Percentiles rank a stretch among this genome's conserved stretches.
These are phyloP conservation scores for Beauveria sp. DNA, from an alignment of 2,329 filamentous ascomycete genomes.

Conservation along the genomic window DNA sequence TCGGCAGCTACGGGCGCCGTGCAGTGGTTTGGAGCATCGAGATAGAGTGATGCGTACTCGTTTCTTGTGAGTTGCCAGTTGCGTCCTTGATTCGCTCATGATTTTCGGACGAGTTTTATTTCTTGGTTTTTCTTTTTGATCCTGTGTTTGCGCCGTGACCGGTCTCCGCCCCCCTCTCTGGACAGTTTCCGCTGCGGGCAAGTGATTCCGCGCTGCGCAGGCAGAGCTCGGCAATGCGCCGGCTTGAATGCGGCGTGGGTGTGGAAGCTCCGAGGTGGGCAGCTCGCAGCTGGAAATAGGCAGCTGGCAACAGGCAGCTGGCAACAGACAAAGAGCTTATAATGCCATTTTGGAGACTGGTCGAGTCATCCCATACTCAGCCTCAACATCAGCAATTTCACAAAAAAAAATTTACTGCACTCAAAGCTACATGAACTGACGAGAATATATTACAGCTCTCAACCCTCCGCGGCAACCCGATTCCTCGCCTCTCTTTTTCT, in stretches of 20 bases:
- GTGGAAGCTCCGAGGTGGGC: constrained; percentile 6
- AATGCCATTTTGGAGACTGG: no score
- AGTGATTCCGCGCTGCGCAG: background rate
- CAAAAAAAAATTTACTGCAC: no score
- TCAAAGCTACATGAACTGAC: no score
- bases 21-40: background rate
- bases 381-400: no score
- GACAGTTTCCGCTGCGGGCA: background rate
- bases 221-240: constrained; percentile 10
- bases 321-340: no score
- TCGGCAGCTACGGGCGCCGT: background rate
- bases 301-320: no score
- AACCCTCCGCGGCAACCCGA: no score
- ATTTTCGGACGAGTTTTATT: background rate
- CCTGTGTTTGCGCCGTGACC: background rate
- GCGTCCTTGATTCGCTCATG: background rate
- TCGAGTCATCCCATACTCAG: no score
- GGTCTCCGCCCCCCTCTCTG: background rate
- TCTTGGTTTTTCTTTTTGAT: background rate
- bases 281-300: no score
- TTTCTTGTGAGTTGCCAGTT: background rate
- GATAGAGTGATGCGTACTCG: background rate
- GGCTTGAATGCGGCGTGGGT: background rate
- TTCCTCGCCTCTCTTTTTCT: no score
- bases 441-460: no score